These are phyloP conservation scores for Stenocarpella maydis DNA, from an alignment of 2,329 filamentous ascomycete species.

Conservation along the genomic window DNA sequence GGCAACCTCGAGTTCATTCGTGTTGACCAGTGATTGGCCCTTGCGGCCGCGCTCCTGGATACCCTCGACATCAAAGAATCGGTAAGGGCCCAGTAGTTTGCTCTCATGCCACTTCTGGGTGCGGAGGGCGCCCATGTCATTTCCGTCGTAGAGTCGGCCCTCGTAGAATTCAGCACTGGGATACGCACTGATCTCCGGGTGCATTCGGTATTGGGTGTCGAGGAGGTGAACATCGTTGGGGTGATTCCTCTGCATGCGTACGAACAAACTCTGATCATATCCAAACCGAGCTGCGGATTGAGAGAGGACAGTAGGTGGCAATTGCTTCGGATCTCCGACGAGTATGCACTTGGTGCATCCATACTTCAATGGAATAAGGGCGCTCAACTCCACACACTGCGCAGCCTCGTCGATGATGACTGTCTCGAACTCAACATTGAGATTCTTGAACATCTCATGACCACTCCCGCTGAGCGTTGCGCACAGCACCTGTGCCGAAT, in stretches of 20 bases:
- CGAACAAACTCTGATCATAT: slow-evolving; percentile 98
- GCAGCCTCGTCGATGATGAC: slow-evolving; percentile 98
- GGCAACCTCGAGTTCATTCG: slow-evolving; percentile 85
- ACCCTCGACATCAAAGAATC: slow-evolving; percentile 96
- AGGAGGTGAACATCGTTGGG: slow-evolving; percentile 89
- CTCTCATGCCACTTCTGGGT: slow-evolving; percentile 86
- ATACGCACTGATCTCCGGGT: slow-evolving; percentile 92
- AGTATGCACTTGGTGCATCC: slow-evolving; percentile 96
- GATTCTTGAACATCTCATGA: slow-evolving; percentile 94
- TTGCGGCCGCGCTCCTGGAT: slow-evolving; percentile 81
- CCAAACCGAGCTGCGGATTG: slow-evolving; percentile 91
- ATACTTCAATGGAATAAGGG: slow-evolving; percentile 96
- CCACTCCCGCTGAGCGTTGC: slow-evolving; percentile 94
- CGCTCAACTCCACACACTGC: slow-evolving; percentile 96
- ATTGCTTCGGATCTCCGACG: slow-evolving; percentile 95
- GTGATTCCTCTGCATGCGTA: slow-evolving; percentile 95
- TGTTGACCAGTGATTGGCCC: slow-evolving; percentile 90
- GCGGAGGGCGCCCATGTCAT: slow-evolving; percentile 80
- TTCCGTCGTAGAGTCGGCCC: slow-evolving; percentile 82
- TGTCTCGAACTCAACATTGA: slow-evolving; percentile 97
- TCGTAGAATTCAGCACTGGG: slow-evolving; percentile 95
- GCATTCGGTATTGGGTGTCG: slow-evolving; percentile 99
- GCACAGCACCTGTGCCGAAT: slow-evolving; percentile 91
- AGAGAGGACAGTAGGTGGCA: slow-evolving; percentile 94
- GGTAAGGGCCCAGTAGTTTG: slow-evolving; percentile 85